phyloP scores from a whole-genome alignment of 2,329 filamentous ascomycete species.

The Penicillium sp. region DNA sequence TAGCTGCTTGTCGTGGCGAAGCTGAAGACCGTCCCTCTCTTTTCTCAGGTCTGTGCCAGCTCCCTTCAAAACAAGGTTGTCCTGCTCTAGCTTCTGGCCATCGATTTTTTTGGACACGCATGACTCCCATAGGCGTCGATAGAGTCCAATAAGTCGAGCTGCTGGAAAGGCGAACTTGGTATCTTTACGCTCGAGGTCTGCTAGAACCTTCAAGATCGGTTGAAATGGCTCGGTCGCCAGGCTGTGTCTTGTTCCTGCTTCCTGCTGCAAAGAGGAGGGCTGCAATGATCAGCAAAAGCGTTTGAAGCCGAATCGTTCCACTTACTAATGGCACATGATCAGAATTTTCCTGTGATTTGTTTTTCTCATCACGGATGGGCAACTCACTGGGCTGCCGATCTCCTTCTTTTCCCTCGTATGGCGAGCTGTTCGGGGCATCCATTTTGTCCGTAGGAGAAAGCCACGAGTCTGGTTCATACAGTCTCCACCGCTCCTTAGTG shows the following conservation, averaged over 20 bases:
- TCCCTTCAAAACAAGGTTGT: background rate
- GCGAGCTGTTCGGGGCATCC: background rate
- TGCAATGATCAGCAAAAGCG: background rate
- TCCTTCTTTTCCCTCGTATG: background rate
- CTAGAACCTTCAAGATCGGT: background rate
- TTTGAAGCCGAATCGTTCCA: background rate
- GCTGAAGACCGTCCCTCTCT: no score
- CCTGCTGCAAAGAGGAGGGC: conserved; percentile 28
- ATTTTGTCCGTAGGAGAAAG: background rate
- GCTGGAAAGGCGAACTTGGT: background rate
- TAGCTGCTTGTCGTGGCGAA: background rate
- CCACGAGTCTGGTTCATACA: background rate
- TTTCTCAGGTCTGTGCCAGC: background rate
- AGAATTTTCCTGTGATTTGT: background rate
- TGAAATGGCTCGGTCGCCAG: background rate
- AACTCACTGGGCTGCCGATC: background rate
- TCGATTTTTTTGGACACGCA: background rate
- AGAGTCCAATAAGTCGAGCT: no score
- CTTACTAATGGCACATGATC: background rate
- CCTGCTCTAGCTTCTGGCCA: background rate
- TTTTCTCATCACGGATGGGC: background rate
- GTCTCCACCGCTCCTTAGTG: background rate
- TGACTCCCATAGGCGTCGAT: background rate
- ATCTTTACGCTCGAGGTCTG: background rate
- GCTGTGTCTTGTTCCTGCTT: background rate